Evolutionary conservation across 495 filamentous ascomycete genomes (phyloP).

Genomic region (Aspergillus nanangensis): DNA sequence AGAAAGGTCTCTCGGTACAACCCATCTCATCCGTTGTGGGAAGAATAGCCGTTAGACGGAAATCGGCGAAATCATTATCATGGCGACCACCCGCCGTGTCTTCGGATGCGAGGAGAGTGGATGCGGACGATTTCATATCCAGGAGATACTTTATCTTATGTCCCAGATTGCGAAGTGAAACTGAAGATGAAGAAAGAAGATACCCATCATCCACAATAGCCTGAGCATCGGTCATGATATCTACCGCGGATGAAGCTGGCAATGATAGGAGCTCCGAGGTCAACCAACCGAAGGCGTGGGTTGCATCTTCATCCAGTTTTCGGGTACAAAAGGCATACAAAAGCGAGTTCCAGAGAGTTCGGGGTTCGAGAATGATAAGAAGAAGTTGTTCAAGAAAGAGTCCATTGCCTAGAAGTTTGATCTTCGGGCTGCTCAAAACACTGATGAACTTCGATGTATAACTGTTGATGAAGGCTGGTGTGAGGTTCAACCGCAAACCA

Average conservation of each 20-base stretch:
- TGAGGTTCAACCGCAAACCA: slow-evolving; percentile 46
- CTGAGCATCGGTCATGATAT: slow-evolving; percentile 25
- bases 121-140: slow-evolving; percentile 14
- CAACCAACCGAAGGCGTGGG: slow-evolving; percentile 56
- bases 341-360: slow-evolving; percentile 56
- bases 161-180: slow-evolving; percentile 27
- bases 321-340: slow-evolving; percentile 33
- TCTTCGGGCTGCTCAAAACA: slow-evolving; percentile 17
- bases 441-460: slow-evolving; percentile 21
- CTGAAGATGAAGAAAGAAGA: slow-evolving; percentile 22
- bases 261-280: slow-evolving; percentile 50
- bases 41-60: slow-evolving; percentile 57
- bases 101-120: slow-evolving; percentile 1
- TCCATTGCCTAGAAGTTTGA: slow-evolving; percentile 54
- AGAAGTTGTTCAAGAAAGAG: slow-evolving; percentile 52
- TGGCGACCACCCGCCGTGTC: slow-evolving; percentile 63
- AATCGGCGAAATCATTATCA: slow-evolving; percentile 68
- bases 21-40: slow-evolving; percentile 68
- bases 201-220: slow-evolving; percentile 23
- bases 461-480: slow-evolving; percentile 47
- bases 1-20: slow-evolving; percentile 55
- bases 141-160: slow-evolving; percentile 45
- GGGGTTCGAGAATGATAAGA: slow-evolving; percentile 50
- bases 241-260: slow-evolving; percentile 15
- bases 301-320: slow-evolving; percentile 31